phyloP scores from a whole-genome alignment of 2,329 filamentous ascomycete species.

The Ophiostoma pallidulum region DNA sequence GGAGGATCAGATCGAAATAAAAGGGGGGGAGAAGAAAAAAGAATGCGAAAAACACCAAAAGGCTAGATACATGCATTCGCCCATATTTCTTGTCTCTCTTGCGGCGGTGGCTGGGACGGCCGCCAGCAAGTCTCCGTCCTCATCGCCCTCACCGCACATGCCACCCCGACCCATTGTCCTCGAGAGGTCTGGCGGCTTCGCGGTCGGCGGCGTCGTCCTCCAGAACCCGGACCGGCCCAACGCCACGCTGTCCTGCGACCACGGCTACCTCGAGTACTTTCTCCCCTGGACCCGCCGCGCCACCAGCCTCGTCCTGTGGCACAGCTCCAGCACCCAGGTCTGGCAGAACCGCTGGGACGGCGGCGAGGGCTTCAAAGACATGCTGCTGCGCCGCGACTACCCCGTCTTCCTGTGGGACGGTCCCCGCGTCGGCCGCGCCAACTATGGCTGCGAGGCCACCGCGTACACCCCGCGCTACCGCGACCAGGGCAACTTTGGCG shows the following conservation, averaged over 20 bases:
- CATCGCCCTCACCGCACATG: not conserved
- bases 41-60: no score
- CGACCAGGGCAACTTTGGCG: slow-evolving; percentile 20
- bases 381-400: slow-evolving; percentile 28
- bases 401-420: slow-evolving; percentile 32
- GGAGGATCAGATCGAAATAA: no score
- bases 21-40: no score
- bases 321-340: slow-evolving; percentile 28
- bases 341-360: slow-evolving; percentile 31
- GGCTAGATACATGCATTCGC: no score
- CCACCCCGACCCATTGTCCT: slow-evolving; percentile 19
- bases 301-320: slow-evolving; percentile 30
- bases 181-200: slow-evolving; percentile 27
- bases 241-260: slow-evolving; percentile 28
- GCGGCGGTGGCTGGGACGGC: no score
- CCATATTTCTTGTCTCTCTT: no score
- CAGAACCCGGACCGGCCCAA: slow-evolving; percentile 20
- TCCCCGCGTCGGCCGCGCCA: slow-evolving; percentile 27
- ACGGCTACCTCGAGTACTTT: slow-evolving; percentile 32
- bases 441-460: slow-evolving; percentile 27
- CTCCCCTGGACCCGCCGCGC: slow-evolving; percentile 25
- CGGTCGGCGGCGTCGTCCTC: slow-evolving; percentile 24
- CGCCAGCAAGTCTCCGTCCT: no score
- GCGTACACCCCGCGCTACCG: slow-evolving; percentile 24
- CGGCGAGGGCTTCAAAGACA: slow-evolving; percentile 31